Evolutionary conservation across 805 yeast genomes (phyloP).

Genomic region (Pichia scutulata): DNA sequence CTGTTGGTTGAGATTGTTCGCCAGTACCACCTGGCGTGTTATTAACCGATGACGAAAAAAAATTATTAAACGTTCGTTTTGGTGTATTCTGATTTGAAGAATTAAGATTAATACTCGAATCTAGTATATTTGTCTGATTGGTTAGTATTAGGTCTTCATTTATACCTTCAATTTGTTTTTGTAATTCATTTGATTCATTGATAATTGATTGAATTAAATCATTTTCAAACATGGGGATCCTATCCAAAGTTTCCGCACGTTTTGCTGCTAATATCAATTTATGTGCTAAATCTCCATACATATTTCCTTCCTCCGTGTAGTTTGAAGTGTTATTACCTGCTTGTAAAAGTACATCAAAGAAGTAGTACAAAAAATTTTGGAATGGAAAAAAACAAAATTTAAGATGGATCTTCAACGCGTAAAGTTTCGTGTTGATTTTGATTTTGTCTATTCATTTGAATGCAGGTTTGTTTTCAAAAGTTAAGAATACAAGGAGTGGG

Average conservation of each 20-base stretch:
- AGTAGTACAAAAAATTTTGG: no score
- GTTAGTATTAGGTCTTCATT: constrained; percentile 12
- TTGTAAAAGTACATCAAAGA: no score
- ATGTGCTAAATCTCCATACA: constrained; percentile 87
- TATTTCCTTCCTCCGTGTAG: constrained; percentile 20
- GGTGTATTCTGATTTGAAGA: constrained; percentile 7
- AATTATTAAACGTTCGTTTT: neutral
- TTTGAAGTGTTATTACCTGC: neutral
- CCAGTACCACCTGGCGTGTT: constrained; percentile 1
- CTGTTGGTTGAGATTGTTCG: neutral
- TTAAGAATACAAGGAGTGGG: neutral
- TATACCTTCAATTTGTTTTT: constrained; percentile 41
- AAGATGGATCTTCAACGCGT: neutral
- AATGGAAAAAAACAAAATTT: no score
- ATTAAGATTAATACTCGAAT: neutral
- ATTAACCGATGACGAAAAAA: constrained; percentile 6
- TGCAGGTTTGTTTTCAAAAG: neutral
- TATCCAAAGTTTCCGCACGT: constrained; percentile 58
- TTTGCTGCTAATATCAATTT: constrained; percentile 84
- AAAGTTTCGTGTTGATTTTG: neutral
- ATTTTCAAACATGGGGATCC: constrained; percentile 62
- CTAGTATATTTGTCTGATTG: neutral
- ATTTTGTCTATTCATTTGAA: neutral
- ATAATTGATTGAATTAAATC: constrained; percentile 62
- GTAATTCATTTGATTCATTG: constrained; percentile 62